Base-by-base conservation (phyloP, 371 early-diverging fungal species). In the Lichtheimia corymbifera region DNA sequence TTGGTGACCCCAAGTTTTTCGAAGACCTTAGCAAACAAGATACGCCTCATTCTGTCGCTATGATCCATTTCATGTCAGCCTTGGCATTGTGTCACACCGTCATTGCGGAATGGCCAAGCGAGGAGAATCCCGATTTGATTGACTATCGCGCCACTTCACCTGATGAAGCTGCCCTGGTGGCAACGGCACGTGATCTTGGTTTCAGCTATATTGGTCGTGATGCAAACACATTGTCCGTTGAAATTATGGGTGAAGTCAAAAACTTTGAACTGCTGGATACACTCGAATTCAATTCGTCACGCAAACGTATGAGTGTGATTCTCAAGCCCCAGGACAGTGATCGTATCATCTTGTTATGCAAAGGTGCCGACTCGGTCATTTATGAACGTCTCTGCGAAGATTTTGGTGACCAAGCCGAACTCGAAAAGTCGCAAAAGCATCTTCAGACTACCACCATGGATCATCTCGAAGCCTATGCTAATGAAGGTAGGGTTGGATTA, bases 331-430 rank as follows among this genome's bases (percentile, higher is more conserved):
- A 76, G 0, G 89, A 88, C 47, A 84, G 86, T 22, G 84, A 89
- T 24, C 86, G 86, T 2, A 91, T 97, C 35, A 77, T 93, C 6
- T 73, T 98, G 30, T 79, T 94, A 30, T 90, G 90, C 65, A 99
- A 99, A 74, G 99, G 99, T 15, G 98, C 99, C 13, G 99, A 99
- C 70, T 88, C 88, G 20, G 90, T 95, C 2, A 91, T 96, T 18
- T 92, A 85, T 67, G 90, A 91, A 54, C 84, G 97, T 15, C 74
- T 97, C 15, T 82, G 82, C 35, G 66, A 66, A 27, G 69, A 78
- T 1, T 81, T 77, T 62, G 77, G 77, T n/a, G 62, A 66, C 22
- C 76, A 76, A 54, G 50, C 9, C 0, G 82, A 76, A 1, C 71
- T 88, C 27, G 78, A 78, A 40, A 60, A 63, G 18, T 53, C 76